A percentile compares a stretch with the other conserved stretches of the same genome.
Conservation (phyloP, 108 stramenopile genomes). For the Poteriospumella lacustris region DNA sequence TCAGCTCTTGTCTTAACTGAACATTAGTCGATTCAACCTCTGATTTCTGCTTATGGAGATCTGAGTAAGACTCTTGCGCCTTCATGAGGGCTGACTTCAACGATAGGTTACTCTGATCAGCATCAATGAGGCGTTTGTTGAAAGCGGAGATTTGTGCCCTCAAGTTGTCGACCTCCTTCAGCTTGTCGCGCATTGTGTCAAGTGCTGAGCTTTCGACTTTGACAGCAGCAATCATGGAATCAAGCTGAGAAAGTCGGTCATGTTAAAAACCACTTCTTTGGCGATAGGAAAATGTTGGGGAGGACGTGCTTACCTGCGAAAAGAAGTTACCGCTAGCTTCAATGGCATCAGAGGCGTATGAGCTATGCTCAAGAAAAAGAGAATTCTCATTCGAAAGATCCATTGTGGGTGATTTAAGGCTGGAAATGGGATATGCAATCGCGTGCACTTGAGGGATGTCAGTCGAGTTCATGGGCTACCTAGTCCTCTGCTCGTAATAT, state of each 20-base stretch:
- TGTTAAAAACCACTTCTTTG: no score
- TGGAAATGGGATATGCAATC: no score
- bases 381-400: no score
- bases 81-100: background rate
- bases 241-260: background rate
- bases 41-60: background rate
- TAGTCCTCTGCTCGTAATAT: no score
- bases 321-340: no score
- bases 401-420: no score
- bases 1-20: background rate
- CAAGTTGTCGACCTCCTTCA: background rate
- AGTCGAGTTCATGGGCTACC: no score
- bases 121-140: background rate
- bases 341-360: no score
- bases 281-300: no score
- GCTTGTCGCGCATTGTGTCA: background rate
- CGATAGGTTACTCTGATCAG: background rate
- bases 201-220: conserved; percentile 10
- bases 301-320: no score
- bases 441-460: no score
- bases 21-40: conserved; percentile 1
- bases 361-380: no score
- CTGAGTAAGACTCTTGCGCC: background rate
- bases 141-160: background rate
- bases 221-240: conserved; percentile 18